Percentiles rank a stretch among this genome's conserved stretches.
These are phyloP conservation scores for Leptographium galeiforme DNA, from an alignment of 2,329 filamentous ascomycete genomes.

Conservation along the genomic window DNA sequence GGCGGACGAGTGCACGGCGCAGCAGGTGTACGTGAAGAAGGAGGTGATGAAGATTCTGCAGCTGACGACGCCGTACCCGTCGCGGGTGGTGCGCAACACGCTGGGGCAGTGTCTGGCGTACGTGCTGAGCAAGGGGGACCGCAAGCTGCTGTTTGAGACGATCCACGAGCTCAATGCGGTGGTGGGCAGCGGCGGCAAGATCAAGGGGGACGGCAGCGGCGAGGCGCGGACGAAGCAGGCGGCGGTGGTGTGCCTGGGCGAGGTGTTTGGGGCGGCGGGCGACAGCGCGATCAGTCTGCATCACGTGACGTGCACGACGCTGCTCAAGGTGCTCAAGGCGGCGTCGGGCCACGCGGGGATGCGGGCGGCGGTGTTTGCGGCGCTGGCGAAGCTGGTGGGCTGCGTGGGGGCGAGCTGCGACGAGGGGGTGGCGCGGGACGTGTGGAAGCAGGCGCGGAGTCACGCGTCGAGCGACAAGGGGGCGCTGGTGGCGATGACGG, in stretches of 20 bases:
- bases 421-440: conserved; percentile 71
- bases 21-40: conserved; percentile 86
- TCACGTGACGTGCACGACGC: conserved; percentile 54
- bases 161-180: conserved; percentile 73
- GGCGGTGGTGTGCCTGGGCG: conserved; percentile 72
- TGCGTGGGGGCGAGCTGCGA: conserved; percentile 71
- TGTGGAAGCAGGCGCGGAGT: conserved; percentile 83
- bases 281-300: conserved; percentile 84
- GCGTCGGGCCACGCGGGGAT: conserved; percentile 71
- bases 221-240: conserved; percentile 56
- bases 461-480: conserved; percentile 71
- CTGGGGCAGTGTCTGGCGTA: conserved; percentile 71
- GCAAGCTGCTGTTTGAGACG: conserved; percentile 86
- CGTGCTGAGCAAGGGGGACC: conserved; percentile 73
- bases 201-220: conserved; percentile 54
- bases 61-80: conserved; percentile 66
- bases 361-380: conserved; percentile 62
- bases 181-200: conserved; percentile 48
- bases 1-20: conserved; percentile 67
- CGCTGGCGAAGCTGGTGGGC: conserved; percentile 60
- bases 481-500: conserved; percentile 61
- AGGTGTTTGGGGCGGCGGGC: conserved; percentile 81
- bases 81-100: conserved; percentile 80
- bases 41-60: conserved; percentile 90
- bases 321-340: conserved; percentile 69